A percentile compares a stretch with the other conserved stretches of the same genome.
phyloP scores from a whole-genome alignment of 495 filamentous ascomycete genomes.

The Aspergillus wentii region DNA sequence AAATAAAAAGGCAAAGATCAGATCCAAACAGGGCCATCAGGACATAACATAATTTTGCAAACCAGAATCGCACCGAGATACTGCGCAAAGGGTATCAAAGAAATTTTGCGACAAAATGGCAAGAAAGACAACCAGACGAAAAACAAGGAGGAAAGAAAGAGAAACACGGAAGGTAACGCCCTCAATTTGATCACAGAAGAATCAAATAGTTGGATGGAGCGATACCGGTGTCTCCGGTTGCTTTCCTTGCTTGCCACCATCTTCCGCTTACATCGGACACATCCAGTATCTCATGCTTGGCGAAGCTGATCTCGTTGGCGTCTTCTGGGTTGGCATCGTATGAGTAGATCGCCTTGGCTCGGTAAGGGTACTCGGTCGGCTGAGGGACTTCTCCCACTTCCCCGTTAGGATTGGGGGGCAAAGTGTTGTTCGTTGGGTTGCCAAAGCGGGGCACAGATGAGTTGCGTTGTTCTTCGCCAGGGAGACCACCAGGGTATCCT shows the following conservation, averaged over 20 bases:
- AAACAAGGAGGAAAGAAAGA: constrained; percentile 11
- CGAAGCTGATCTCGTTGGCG: constrained; percentile 95
- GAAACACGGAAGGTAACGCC: constrained; percentile 14
- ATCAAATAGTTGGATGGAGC: constrained; percentile 98
- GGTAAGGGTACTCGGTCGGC: constrained; percentile 93
- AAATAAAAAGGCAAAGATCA: constrained; percentile 11
- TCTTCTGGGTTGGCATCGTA: constrained; percentile 99
- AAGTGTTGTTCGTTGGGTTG: constrained; percentile 26
- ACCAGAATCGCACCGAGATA: constrained; percentile 36
- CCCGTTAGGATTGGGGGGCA: constrained; percentile 24
- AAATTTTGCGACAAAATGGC: constrained; percentile 25
- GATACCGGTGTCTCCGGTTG: constrained; percentile 92
- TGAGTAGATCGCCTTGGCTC: constrained; percentile 95
- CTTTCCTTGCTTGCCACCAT: constrained; percentile 98
- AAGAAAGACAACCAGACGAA: constrained; percentile 11
- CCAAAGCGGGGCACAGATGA: constrained; percentile 56
- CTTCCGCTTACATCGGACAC: constrained; percentile 94
- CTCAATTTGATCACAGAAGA: constrained; percentile 61
- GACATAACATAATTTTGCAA: constrained; percentile 38
- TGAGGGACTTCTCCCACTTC: constrained; percentile 76
- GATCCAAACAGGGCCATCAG: constrained; percentile 31
- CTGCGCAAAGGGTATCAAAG: constrained; percentile 48
- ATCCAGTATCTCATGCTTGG: constrained; percentile 93
- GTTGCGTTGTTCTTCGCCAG: constrained; percentile 52
- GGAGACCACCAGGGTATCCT: constrained; percentile 61